phyloP scores from a whole-genome alignment of 345 rosid species.

The Bruguiera gymnorhiza region DNA sequence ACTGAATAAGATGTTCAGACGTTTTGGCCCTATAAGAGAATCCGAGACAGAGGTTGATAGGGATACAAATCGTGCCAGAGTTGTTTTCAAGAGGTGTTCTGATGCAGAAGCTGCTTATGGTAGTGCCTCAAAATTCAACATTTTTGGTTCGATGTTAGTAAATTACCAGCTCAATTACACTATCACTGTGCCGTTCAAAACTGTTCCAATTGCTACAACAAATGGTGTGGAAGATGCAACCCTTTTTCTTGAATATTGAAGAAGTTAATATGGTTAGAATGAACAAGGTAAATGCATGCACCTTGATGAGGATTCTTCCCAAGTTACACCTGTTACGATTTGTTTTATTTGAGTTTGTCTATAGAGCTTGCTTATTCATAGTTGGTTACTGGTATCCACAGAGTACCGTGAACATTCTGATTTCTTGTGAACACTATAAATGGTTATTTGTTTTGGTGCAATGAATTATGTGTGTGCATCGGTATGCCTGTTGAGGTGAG shows the following conservation, averaged over 20 bases:
- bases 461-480: too few species aligned
- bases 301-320: neutral
- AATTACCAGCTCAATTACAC: conserved; percentile 69
- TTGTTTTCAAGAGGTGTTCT: conserved; percentile 63
- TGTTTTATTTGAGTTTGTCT: neutral
- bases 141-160: conserved; percentile 65
- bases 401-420: neutral
- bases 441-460: neutral
- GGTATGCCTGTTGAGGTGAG: too few species aligned
- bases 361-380: neutral
- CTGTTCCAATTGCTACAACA: conserved; percentile 18
- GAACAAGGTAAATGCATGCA: conserved; percentile 28
- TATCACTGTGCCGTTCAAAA: conserved; percentile 55
- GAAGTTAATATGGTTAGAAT: conserved; percentile 13
- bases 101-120: conserved; percentile 82
- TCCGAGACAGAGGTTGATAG: conserved; percentile 69
- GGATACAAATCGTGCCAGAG: conserved; percentile 74
- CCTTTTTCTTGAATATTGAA: conserved; percentile 27
- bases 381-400: neutral
- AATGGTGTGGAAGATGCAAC: conserved; percentile 21
- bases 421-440: neutral
- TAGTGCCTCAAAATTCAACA: conserved; percentile 71
- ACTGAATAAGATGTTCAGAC: conserved; percentile 77
- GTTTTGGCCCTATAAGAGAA: conserved; percentile 76
- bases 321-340: neutral